A percentile compares a stretch with the other conserved stretches of the same genome.
phyloP scores from a whole-genome alignment of 257 asterid genomes.

The Nicotiana paniculata region DNA sequence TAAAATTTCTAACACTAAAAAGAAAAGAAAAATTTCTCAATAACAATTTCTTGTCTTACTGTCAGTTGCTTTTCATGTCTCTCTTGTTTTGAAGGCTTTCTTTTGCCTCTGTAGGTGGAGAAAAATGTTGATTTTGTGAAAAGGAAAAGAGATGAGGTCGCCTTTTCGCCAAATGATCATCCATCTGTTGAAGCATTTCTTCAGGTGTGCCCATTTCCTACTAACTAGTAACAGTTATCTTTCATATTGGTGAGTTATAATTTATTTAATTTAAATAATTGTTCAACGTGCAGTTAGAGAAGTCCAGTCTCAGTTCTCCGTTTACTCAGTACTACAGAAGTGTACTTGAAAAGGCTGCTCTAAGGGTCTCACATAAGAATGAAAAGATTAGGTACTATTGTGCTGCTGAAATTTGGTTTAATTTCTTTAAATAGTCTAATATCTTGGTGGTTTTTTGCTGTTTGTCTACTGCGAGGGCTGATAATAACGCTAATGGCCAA shows the following conservation, averaged over 20 bases:
- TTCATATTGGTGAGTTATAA: not conserved
- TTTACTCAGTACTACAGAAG: conserved; percentile 75
- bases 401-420: not conserved
- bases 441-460: not conserved
- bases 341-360: conserved; percentile 62
- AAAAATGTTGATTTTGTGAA: conserved; percentile 71
- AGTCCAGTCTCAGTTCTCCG: conserved; percentile 52
- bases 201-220: conserved; percentile 47
- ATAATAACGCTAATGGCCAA: not conserved
- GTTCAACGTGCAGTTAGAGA: conserved; percentile 55
- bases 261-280: conserved; percentile 12
- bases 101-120: conserved; percentile 54
- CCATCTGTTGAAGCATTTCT: conserved; percentile 76
- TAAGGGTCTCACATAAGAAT: conserved; percentile 36
- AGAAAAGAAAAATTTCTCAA: not conserved
- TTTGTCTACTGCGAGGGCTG: not conserved
- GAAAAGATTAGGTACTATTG: conserved; percentile 41
- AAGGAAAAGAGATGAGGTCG: conserved; percentile 77
- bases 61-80: not conserved
- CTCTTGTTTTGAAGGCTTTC: conserved; percentile 1
- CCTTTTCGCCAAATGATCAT: conserved; percentile 86
- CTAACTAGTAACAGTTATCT: conserved; percentile 1
- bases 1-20: not conserved
- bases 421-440: not conserved
- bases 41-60: not conserved